Evolutionary conservation across 805 yeast species (phyloP).

Genomic region (Debaryomyces prosopidis): DNA sequence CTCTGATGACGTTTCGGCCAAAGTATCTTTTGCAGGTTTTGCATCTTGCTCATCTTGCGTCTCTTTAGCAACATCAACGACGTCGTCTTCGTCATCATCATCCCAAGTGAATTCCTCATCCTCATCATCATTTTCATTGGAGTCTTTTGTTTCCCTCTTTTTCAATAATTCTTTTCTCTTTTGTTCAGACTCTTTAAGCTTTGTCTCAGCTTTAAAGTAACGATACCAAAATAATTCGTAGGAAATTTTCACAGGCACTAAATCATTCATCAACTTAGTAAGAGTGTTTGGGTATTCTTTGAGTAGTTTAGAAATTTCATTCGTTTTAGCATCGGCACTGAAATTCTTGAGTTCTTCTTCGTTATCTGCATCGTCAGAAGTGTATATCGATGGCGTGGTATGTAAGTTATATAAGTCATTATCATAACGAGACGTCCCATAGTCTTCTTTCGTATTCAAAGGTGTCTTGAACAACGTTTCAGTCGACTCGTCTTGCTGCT

Average conservation of each 20-base stretch:
- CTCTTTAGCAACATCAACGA: slow-evolving; percentile 33
- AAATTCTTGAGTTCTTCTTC: slow-evolving; percentile 27
- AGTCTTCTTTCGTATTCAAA: slow-evolving; percentile 20
- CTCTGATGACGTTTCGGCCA: not conserved
- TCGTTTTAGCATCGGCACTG: slow-evolving; percentile 48
- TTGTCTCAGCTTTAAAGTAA: slow-evolving; percentile 56
- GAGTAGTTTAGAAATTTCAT: slow-evolving; percentile 50
- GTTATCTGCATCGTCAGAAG: slow-evolving; percentile 15
- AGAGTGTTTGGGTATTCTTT: slow-evolving; percentile 50
- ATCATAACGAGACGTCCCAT: slow-evolving; percentile 41
- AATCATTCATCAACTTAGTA: slow-evolving; percentile 50
- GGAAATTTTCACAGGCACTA: slow-evolving; percentile 66
- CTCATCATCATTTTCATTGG: slow-evolving; percentile 38
- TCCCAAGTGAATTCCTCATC: slow-evolving; percentile 56
- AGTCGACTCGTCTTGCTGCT: slow-evolving; percentile 10
- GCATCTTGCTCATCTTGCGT: slow-evolving; percentile 5
- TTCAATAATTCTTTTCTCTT: slow-evolving; percentile 64
- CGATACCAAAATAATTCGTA: slow-evolving; percentile 74
- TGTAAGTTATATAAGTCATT: slow-evolving; percentile 41
- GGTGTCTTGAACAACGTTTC: slow-evolving; percentile 21
- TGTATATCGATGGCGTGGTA: slow-evolving; percentile 25
- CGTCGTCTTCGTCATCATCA: slow-evolving; percentile 46
- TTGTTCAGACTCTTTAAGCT: slow-evolving; percentile 60
- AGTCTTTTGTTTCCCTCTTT: slow-evolving; percentile 17
- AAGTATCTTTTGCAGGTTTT: slow-evolving; percentile 12